These are phyloP conservation scores for Santalum album DNA, from an alignment of 164 flowering plant genomes.

Conservation along the genomic window DNA sequence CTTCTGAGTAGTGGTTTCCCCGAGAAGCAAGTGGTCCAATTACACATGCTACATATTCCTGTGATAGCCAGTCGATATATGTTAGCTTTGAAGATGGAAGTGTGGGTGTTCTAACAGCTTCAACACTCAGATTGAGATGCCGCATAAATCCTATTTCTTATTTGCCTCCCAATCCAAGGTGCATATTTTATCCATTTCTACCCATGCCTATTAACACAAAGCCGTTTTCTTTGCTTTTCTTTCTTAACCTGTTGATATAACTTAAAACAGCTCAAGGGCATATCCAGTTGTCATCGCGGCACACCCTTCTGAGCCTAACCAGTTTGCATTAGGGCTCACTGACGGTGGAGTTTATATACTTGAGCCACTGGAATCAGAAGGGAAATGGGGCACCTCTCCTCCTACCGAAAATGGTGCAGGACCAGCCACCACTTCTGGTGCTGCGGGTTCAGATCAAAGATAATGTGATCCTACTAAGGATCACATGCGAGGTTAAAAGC, in stretches of 20 bases:
- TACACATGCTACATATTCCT: slow-evolving; percentile 69
- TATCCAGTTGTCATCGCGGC: slow-evolving; percentile 19
- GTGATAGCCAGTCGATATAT: slow-evolving; percentile 67
- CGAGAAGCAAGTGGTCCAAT: slow-evolving; percentile 62
- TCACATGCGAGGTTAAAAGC: no score
- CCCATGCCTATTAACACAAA: no score
- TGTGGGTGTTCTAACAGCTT: neutral
- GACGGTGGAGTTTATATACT: slow-evolving; percentile 20
- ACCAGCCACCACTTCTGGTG: slow-evolving; percentile 9
- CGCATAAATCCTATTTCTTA: neutral
- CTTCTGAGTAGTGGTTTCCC: slow-evolving; percentile 91
- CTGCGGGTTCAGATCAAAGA: slow-evolving; percentile 11
- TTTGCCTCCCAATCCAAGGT: no score
- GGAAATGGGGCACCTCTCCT: slow-evolving; percentile 16
- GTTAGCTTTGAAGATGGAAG: slow-evolving; percentile 74
- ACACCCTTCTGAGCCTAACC: slow-evolving; percentile 21
- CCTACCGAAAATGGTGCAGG: slow-evolving; percentile 13
- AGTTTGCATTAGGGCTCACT: slow-evolving; percentile 19
- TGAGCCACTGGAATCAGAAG: slow-evolving; percentile 21
- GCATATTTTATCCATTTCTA: no score
- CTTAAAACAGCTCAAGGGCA: slow-evolving; percentile 9
- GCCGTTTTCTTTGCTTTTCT: no score
- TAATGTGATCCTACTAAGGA: no score
- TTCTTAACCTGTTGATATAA: neutral
- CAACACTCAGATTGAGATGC: neutral